phyloP scores from a whole-genome alignment of 2,329 filamentous ascomycete genomes.

The Alternaria ventricosa region DNA sequence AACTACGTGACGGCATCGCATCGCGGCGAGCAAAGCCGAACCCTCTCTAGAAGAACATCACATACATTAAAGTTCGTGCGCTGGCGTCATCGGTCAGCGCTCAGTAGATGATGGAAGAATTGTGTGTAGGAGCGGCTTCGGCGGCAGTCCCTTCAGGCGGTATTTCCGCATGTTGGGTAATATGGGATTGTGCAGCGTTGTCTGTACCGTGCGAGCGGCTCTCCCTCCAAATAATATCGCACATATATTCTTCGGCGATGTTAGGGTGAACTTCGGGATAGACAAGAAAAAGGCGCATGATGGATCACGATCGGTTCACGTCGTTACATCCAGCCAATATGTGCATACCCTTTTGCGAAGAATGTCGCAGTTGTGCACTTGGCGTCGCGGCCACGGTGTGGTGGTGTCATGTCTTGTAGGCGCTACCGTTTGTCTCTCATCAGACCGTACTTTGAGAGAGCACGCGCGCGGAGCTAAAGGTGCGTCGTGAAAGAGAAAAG shows the following conservation, averaged over 20 bases:
- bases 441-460: background rate
- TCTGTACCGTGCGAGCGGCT: conserved; percentile 1
- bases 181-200: background rate
- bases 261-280: conserved; percentile 7
- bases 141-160: background rate
- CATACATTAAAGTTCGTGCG: background rate
- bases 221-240: background rate
- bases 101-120: background rate
- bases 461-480: background rate
- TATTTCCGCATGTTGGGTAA: background rate
- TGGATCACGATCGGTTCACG: conserved; percentile 14
- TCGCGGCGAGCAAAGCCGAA: background rate
- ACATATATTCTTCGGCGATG: background rate
- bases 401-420: conserved; percentile 11
- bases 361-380: background rate
- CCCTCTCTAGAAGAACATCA: background rate
- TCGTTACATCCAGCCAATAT: background rate
- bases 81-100: conserved; percentile 1
- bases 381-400: background rate
- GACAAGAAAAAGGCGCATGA: conserved; percentile 3
- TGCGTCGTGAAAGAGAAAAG: background rate
- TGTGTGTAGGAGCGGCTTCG: background rate
- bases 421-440: conserved; percentile 2
- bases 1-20: conserved; percentile 17
- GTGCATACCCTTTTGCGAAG: background rate